A percentile compares a stretch with the other conserved stretches of the same genome.
These are phyloP conservation scores for Pseudogymnoascus sp. DNA, from an alignment of 2,329 filamentous ascomycete species.

Conservation along the genomic window DNA sequence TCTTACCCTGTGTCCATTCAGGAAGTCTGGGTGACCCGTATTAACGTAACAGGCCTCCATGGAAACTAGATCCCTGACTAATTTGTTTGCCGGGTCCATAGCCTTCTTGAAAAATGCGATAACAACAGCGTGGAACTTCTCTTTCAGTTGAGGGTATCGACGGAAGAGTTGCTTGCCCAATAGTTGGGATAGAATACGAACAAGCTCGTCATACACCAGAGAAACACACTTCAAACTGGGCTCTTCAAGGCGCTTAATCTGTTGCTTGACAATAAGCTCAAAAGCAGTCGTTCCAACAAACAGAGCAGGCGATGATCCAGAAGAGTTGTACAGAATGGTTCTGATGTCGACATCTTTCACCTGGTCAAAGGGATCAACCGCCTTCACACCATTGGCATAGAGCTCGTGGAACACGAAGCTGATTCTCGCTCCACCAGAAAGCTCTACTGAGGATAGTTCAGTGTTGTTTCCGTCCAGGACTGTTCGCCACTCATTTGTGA, in stretches of 20 bases:
- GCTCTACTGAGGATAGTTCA: slow-evolving; percentile 85
- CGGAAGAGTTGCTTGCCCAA: slow-evolving; percentile 84
- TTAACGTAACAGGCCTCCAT: slow-evolving; percentile 99
- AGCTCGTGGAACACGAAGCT: slow-evolving; percentile 99
- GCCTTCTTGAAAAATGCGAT: slow-evolving; percentile 96
- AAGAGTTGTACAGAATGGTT: slow-evolving; percentile 96
- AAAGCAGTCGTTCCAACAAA: slow-evolving; percentile 98
- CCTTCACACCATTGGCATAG: slow-evolving; percentile 95
- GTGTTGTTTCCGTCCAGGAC: slow-evolving; percentile 95
- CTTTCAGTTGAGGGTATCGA: slow-evolving; percentile 87
- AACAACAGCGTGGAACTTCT: slow-evolving; percentile 90
- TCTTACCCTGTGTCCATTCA: slow-evolving; percentile 81
- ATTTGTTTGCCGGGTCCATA: slow-evolving; percentile 96
- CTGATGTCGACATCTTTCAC: slow-evolving; percentile 98
- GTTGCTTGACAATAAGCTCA: slow-evolving; percentile 95
- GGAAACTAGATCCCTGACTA: slow-evolving; percentile 81
- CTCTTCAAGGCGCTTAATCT: slow-evolving; percentile 93
- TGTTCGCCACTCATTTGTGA: slow-evolving; percentile 93
- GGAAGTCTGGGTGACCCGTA: slow-evolving; percentile 94
- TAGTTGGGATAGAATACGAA: slow-evolving; percentile 86
- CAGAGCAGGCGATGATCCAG: slow-evolving; percentile 90
- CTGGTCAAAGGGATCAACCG: slow-evolving; percentile 91
- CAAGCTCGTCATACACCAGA: slow-evolving; percentile 92
- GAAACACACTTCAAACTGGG: slow-evolving; percentile 96
- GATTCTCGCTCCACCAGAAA: slow-evolving; percentile 95